Evolutionary conservation across 2,329 filamentous ascomycete genomes (phyloP).

Genomic region (Apiospora pterosperma): DNA sequence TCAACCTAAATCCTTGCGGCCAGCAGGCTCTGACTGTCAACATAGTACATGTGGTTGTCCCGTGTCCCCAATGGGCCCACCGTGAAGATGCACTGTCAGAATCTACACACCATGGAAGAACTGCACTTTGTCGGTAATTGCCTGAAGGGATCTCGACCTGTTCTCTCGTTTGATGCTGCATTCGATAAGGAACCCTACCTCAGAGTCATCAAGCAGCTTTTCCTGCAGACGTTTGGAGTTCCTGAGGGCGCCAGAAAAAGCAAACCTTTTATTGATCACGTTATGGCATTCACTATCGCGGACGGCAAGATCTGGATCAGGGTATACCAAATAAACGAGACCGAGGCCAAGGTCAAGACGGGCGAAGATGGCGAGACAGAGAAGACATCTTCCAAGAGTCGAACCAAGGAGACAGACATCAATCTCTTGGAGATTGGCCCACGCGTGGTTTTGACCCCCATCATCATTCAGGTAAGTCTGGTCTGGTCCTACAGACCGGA

Average conservation of each 20-base stretch:
- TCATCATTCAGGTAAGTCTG: slow-evolving; percentile 64
- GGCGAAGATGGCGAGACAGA: slow-evolving; percentile 43
- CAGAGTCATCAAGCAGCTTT: slow-evolving; percentile 81
- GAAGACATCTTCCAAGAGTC: slow-evolving; percentile 22
- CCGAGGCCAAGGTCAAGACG: slow-evolving; percentile 53
- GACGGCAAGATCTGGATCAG: slow-evolving; percentile 96
- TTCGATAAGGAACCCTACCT: slow-evolving; percentile 84
- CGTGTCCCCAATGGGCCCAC: slow-evolving; percentile 82
- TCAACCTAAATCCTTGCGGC: background rate
- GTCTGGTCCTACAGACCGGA: background rate
- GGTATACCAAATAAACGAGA: slow-evolving; percentile 89
- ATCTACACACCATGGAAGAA: slow-evolving; percentile 89
- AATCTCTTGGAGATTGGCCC: slow-evolving; percentile 91
- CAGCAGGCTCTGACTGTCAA: background rate
- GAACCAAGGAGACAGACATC: slow-evolving; percentile 66
- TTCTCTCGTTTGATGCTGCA: slow-evolving; percentile 85
- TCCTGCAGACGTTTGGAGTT: slow-evolving; percentile 88
- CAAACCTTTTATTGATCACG: slow-evolving; percentile 94
- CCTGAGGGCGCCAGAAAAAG: slow-evolving; percentile 83
- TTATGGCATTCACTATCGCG: slow-evolving; percentile 86
- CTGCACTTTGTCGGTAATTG: slow-evolving; percentile 97
- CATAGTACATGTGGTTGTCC: slow-evolving; percentile 78
- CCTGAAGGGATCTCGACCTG: slow-evolving; percentile 84
- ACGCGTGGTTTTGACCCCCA: slow-evolving; percentile 87
- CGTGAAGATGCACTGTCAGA: slow-evolving; percentile 72